Evolutionary conservation across 306 rosid genomes (phyloP), one percentile per base, ranked within the genome.

Genomic region (Hippophae rhamnoides): DNA sequence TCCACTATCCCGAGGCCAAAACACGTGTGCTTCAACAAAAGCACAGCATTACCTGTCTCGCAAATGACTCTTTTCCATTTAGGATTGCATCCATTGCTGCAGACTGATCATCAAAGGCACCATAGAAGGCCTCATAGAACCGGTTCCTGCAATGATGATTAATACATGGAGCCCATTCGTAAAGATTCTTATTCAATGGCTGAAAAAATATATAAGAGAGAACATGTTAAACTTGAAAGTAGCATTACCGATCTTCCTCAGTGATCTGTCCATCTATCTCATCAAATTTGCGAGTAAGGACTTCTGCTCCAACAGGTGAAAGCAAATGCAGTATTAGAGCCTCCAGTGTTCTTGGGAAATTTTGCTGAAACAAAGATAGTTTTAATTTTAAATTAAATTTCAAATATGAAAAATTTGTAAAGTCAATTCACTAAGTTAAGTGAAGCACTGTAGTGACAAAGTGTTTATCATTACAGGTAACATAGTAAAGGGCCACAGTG

Each of bases 261-360:
- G 76, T 67, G 64, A 57, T 82, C 56, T 46, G 81, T 72, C 67
- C 79, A 76, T 93, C 97, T 79, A 89, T 86, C 81, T 82, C 87
- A 47, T 93, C 99, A 76, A 93, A 93, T 81, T 89, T 86, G 46
- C 78, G 68, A 41, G 94, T 86, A 70, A 89, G 95, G 58, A 89
- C 89, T 77, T 93, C 99, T 14, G 89, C 83, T 58, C 90, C 95
- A 60, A 86, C 73, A 0, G 97, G 99, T 58, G 97, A 81, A 72
- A 89, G 94, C 59, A 77, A 84, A 75, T 86, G 97, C 74, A 86
- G 73, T 52, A 89, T 77, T 64, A 93, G 76, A 80, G 89, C 94
- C 87, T 93, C 99, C 67, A 89, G 78, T 52, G 94, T 93, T 82
- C 94, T 88, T 50, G 94, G 95, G 73, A 93, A 84, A 79, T 66